Percentiles rank a stretch among this genome's conserved stretches.
These are phyloP conservation scores for Eimeria necatrix DNA, from an alignment of 169 alveolate species.

Conservation along the genomic window DNA sequence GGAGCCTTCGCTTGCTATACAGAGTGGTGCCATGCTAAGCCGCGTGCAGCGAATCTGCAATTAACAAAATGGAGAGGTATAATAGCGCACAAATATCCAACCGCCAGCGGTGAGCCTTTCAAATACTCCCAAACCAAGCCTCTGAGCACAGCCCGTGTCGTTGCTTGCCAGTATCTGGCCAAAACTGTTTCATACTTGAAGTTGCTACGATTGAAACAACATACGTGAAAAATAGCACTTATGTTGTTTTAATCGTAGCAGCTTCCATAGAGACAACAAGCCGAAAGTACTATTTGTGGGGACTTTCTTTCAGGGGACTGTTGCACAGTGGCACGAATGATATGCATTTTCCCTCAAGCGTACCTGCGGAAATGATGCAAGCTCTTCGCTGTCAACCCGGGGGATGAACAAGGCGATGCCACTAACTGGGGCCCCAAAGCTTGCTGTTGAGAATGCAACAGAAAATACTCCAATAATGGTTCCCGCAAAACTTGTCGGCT, in stretches of 20 bases:
- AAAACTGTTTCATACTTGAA: no score
- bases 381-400: not conserved
- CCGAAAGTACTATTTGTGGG: no score
- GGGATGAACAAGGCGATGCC: constrained; percentile 69
- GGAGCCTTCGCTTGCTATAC: constrained; percentile 39
- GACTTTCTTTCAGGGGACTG: no score
- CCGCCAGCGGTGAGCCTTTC: not conserved
- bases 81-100: not conserved
- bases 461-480: constrained; percentile 38
- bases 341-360: not conserved
- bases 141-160: no score
- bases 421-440: not conserved
- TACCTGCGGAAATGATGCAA: constrained; percentile 46
- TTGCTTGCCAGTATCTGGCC: no score
- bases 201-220: no score
- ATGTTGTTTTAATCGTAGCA: no score
- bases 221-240: no score
- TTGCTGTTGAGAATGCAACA: constrained; percentile 33
- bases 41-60: constrained; percentile 49
- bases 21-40: constrained; percentile 40
- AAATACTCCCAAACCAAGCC: no score
- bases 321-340: no score
- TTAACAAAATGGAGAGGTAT: not conserved
- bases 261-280: no score
- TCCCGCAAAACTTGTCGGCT: not conserved